Evolutionary conservation across 306 rosid genomes (phyloP).

Genomic region (Medicago ruthenica): DNA sequence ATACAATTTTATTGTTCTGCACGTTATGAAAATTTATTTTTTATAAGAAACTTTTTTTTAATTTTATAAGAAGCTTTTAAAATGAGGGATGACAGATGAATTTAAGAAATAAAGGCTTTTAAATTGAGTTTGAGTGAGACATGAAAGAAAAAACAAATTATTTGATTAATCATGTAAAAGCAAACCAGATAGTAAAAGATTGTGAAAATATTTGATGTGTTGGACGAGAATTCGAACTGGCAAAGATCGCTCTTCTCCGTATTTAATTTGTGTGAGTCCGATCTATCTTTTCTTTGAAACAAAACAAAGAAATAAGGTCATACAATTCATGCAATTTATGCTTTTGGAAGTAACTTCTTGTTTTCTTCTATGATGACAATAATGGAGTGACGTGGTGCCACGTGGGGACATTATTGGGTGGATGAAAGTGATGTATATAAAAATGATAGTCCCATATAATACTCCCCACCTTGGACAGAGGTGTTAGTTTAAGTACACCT

Average conservation of each 20-base stretch:
- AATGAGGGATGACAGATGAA: neutral
- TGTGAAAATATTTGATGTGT: too few relatives aligned
- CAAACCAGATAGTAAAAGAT: too few relatives aligned
- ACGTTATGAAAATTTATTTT: neutral
- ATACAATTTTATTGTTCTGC: neutral
- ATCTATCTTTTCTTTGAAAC: too few relatives aligned
- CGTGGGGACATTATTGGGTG: constrained; percentile 15
- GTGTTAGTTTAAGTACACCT: neutral
- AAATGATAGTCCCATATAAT: constrained; percentile 26
- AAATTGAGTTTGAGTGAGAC: neutral
- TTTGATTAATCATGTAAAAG: too few relatives aligned
- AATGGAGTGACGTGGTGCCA: constrained; percentile 31
- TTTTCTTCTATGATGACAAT: neutral
- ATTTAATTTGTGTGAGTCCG: too few relatives aligned
- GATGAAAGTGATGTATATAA: neutral
- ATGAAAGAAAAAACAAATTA: too few relatives aligned
- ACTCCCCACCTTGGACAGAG: neutral
- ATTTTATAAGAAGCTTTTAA: neutral
- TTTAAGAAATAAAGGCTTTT: neutral
- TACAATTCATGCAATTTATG: too few relatives aligned
- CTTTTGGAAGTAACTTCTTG: neutral
- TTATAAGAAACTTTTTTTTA: neutral
- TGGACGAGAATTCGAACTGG: too few relatives aligned
- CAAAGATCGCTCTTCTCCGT: too few relatives aligned
- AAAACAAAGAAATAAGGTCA: too few relatives aligned